A percentile compares a stretch with the other conserved stretches of the same genome.
These are phyloP conservation scores for Parasarocladium wereldwijsianum DNA, from an alignment of 2,329 filamentous ascomycete genomes.

Conservation along the genomic window DNA sequence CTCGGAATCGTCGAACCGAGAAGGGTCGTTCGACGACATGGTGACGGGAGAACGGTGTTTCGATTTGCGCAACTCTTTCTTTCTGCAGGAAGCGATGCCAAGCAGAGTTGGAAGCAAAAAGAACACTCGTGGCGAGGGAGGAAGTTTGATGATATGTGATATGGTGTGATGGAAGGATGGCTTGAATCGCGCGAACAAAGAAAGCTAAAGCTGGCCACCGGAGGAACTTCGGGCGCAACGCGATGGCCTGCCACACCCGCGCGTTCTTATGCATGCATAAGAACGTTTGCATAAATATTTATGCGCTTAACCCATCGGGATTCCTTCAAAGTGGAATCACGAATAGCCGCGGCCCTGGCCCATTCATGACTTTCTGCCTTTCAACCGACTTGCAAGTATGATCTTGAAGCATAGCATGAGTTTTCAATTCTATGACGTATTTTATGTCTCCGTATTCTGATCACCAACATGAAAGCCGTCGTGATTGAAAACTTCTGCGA, in stretches of 20 bases:
- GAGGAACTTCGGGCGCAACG: conserved; percentile 1
- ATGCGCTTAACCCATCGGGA: no score
- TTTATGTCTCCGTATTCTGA: no score
- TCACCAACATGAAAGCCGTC: conserved; percentile 14
- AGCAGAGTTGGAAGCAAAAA: background rate
- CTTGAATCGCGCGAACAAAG: conserved; percentile 3
- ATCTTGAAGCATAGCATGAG: no score
- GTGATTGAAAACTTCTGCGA: conserved; percentile 13
- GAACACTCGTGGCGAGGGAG: no score
- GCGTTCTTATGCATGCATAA: conserved; percentile 1
- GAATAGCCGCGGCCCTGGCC: no score
- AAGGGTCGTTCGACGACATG: conserved; percentile 32
- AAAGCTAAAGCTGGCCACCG: conserved; percentile 5
- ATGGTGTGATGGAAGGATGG: background rate
- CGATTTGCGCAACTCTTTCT: background rate
- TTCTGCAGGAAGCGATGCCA: background rate
- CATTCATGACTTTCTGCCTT: no score
- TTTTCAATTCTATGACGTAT: no score
- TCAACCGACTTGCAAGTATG: no score
- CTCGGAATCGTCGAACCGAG: conserved; percentile 46
- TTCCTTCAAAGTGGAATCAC: no score
- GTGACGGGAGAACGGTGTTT: conserved; percentile 7
- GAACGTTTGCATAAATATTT: no score
- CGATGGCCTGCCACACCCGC: conserved; percentile 1
- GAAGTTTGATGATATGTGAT: no score